Evolutionary conservation across 495 filamentous ascomycete species (phyloP).

Genomic region (Penicillium canariense): DNA sequence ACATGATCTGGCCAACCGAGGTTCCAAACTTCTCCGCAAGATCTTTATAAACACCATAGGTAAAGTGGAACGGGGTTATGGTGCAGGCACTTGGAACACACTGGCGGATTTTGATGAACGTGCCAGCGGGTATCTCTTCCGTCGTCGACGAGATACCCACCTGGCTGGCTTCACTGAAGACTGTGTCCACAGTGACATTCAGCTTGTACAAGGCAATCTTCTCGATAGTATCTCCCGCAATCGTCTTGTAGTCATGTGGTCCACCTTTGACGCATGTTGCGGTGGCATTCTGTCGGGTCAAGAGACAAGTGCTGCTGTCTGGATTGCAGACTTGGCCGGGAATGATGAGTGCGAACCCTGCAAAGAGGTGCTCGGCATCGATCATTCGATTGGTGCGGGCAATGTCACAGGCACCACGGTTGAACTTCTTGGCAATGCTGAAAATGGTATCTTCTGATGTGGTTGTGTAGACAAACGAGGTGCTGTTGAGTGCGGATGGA

Average conservation of each 20-base stretch:
- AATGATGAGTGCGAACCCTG: conserved; percentile 8
- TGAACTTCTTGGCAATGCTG: conserved; percentile 7
- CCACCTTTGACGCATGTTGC: conserved; percentile 11
- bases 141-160: not conserved
- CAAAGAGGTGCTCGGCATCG: conserved; percentile 13
- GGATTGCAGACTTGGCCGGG: conserved; percentile 8
- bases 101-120: conserved; percentile 19
- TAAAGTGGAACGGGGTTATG: conserved; percentile 12
- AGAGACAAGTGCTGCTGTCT: conserved; percentile 11
- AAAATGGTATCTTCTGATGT: conserved; percentile 13
- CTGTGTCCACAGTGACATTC: conserved; percentile 13
- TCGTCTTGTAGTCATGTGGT: conserved; percentile 16
- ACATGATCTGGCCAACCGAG: conserved; percentile 22
- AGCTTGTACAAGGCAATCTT: conserved; percentile 15
- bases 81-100: conserved; percentile 17
- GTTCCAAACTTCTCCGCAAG: conserved; percentile 16
- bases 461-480: conserved; percentile 1
- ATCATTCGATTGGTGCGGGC: conserved; percentile 16
- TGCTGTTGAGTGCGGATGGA: not conserved
- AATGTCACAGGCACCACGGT: conserved; percentile 15
- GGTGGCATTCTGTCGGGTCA: conserved; percentile 3
- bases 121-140: not conserved
- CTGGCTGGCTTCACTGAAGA: not conserved
- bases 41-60: conserved; percentile 24
- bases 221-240: conserved; percentile 16